Conservation (phyloP, 225 moss, liverwort and hornwort species). For the Polytrichum commune region DNA sequence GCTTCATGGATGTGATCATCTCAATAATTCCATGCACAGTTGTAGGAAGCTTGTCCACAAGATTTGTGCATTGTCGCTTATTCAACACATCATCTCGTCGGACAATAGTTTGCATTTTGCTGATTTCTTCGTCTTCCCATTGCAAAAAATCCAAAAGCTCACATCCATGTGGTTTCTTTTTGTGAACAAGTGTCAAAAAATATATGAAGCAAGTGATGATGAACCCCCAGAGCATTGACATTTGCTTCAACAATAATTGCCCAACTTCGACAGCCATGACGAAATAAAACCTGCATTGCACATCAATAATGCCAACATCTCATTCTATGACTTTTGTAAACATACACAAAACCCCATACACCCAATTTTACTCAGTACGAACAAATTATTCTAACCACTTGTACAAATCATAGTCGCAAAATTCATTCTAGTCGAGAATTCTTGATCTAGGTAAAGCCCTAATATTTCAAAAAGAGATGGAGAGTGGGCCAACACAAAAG, state of each 20-base stretch:
- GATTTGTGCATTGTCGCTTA: constrained; percentile 1
- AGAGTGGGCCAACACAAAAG: too few relatives aligned
- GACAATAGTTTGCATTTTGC: not conserved
- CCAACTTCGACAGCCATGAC: not conserved
- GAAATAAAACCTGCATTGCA: too few relatives aligned
- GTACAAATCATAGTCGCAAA: too few relatives aligned
- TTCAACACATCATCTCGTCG: not conserved
- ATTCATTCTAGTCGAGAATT: too few relatives aligned
- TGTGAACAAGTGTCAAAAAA: not conserved
- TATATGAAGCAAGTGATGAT: too few relatives aligned
- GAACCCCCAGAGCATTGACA: not conserved
- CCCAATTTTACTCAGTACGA: too few relatives aligned
- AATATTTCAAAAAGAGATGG: too few relatives aligned
- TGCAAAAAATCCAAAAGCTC: not conserved
- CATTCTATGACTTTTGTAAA: too few relatives aligned
- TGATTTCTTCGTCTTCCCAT: not conserved
- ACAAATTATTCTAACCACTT: too few relatives aligned
- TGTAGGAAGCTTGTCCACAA: not conserved
- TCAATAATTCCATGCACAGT: not conserved
- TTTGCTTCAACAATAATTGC: not conserved
- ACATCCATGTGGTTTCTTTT: not conserved
- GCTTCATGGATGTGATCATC: not conserved
- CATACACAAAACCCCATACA: too few relatives aligned
- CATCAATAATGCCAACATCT: too few relatives aligned
- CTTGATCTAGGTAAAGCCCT: too few relatives aligned